Conservation (phyloP, 768 basidiomycete genomes). For the Cystobasidium ongulense region DNA sequence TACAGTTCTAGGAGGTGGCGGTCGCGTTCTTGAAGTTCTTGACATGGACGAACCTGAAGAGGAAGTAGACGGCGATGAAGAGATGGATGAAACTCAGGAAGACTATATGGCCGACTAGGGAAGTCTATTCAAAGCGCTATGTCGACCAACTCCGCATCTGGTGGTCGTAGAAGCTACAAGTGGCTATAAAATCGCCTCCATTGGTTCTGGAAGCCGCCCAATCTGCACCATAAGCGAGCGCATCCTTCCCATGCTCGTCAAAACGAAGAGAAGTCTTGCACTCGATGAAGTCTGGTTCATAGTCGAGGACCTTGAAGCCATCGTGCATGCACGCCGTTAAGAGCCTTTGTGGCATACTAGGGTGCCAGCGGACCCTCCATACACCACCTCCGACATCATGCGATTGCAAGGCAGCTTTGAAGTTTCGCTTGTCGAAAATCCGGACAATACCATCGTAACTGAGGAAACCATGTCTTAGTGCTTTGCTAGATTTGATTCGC, state of each 20-base stretch:
- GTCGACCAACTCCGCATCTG: constrained; percentile 62
- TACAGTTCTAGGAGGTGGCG: constrained; percentile 49
- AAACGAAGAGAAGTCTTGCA: constrained; percentile 20
- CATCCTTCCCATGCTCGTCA: constrained; percentile 44
- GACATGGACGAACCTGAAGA: constrained; percentile 46
- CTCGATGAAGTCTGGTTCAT: constrained; percentile 33
- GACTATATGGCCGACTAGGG: background rate
- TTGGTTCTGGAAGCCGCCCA: constrained; percentile 48
- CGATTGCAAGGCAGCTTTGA: constrained; percentile 53
- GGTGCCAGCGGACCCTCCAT: constrained; percentile 97
- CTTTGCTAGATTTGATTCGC: no score
- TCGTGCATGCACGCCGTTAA: constrained; percentile 97
- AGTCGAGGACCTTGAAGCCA: constrained; percentile 72
- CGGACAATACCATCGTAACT: constrained; percentile 78
- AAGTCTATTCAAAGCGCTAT: no score
- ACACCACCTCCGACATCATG: constrained; percentile 78
- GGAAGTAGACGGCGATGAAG: constrained; percentile 33
- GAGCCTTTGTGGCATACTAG: constrained; percentile 58
- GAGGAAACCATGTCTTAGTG: no score
- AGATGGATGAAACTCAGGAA: background rate
- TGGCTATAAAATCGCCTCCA: constrained; percentile 58
- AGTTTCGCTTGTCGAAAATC: constrained; percentile 72
- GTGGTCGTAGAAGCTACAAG: constrained; percentile 95
- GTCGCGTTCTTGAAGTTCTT: constrained; percentile 47
- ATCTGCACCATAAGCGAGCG: constrained; percentile 65